A percentile compares a stretch with the other conserved stretches of the same genome.
phyloP scores from a whole-genome alignment of 1,139 yeast genomes.

The Saccharomyces hybrid region DNA sequence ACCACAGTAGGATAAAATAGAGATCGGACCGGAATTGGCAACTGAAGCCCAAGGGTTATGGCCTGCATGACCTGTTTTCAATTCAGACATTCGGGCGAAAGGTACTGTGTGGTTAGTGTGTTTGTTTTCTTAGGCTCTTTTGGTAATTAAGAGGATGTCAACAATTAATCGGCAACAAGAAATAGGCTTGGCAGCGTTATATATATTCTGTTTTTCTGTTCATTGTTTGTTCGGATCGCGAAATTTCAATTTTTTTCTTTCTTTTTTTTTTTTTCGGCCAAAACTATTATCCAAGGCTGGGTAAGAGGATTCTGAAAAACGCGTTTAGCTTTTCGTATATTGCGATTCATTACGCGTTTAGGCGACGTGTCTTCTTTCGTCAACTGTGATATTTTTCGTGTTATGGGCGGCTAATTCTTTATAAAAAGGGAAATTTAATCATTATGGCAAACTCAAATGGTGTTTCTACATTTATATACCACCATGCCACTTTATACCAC shows the following conservation, averaged over 20 bases:
- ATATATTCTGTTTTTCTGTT: background rate
- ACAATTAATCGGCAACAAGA: background rate
- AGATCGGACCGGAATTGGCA: conserved; percentile 78
- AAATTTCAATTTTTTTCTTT: background rate
- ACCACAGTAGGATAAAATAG: conserved; percentile 79
- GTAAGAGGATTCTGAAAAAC: background rate
- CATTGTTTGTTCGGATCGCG: background rate
- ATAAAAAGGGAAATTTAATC: background rate
- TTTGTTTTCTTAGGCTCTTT: background rate
- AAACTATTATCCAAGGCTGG: background rate
- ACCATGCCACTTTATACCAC: background rate
- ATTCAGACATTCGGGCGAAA: conserved; percentile 22
- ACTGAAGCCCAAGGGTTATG: conserved; percentile 32
- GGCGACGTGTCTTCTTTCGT: background rate
- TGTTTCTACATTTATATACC: background rate
- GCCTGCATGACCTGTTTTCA: conserved; percentile 21
- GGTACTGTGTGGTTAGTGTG: background rate
- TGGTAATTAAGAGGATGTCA: background rate
- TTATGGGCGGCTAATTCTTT: background rate
- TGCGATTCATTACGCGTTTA: background rate
- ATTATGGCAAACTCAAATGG: background rate
- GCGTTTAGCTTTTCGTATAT: background rate
- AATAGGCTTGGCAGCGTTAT: background rate
- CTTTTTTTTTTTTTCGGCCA: background rate
- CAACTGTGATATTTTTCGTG: background rate